A percentile compares a stretch with the other conserved stretches of the same genome.
Conservation (phyloP, 179 eudicot genomes). For the Sideroxylon spinosum region DNA sequence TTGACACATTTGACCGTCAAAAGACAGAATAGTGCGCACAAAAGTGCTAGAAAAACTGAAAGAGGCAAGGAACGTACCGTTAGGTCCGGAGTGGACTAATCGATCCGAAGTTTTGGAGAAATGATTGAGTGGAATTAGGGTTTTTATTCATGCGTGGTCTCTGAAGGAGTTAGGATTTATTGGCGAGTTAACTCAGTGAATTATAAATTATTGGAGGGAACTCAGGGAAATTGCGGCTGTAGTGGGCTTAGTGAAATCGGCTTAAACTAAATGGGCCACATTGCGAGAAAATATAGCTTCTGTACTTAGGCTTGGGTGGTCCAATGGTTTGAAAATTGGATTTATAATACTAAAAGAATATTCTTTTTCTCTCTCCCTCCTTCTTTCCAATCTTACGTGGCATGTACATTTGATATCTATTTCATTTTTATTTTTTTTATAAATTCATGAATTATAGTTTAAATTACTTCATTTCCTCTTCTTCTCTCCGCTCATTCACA, state of each 20-base stretch:
- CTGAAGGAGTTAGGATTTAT: background rate
- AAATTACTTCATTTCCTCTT: too few species aligned
- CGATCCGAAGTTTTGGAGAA: background rate
- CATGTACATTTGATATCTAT: too few species aligned
- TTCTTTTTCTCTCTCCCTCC: too few species aligned
- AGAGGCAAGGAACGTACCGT: constrained; percentile 14
- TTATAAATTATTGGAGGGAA: background rate
- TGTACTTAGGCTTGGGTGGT: too few species aligned
- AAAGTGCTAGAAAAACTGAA: background rate
- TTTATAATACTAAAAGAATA: too few species aligned
- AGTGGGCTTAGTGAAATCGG: background rate
- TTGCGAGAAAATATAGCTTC: too few species aligned
- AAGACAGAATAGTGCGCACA: background rate
- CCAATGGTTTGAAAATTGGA: too few species aligned
- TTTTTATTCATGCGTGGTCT: background rate
- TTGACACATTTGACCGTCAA: background rate
- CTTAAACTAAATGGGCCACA: background rate
- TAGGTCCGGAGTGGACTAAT: background rate
- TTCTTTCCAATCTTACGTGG: too few species aligned
- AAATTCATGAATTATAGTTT: too few species aligned
- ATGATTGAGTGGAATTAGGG: constrained; percentile 8
- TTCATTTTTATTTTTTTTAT: too few species aligned
- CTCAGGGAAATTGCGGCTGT: background rate
- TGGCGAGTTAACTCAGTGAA: constrained; percentile 13
- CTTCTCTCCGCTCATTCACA: too few species aligned